These are phyloP conservation scores for Pseudocercospora macadamiae DNA, from an alignment of 2,329 filamentous ascomycete species.

Conservation along the genomic window DNA sequence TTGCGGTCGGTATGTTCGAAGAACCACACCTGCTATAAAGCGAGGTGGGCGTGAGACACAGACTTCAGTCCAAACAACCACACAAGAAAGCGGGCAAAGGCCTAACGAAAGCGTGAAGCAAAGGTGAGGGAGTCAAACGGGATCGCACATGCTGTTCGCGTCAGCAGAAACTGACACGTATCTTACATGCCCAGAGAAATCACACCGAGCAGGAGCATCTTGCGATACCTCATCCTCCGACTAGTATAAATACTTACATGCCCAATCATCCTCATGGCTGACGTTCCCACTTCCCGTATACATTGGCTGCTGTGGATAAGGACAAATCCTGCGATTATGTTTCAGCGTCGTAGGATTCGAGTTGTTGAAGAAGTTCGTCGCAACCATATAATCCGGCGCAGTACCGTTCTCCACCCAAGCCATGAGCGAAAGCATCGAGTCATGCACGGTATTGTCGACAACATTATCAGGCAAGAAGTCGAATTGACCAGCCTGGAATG, in stretches of 20 bases:
- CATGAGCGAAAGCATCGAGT: neutral
- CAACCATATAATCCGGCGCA: neutral
- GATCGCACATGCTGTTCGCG: too few species aligned
- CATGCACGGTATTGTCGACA: neutral
- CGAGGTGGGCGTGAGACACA: too few species aligned
- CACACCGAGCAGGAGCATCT: too few species aligned
- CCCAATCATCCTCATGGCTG: neutral
- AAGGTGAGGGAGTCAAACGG: too few species aligned
- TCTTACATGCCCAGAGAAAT: too few species aligned
- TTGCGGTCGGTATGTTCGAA: too few species aligned
- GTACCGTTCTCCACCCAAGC: neutral
- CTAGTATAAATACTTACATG: neutral
- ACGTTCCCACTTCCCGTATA: neutral
- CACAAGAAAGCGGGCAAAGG: too few species aligned
- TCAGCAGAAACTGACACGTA: too few species aligned
- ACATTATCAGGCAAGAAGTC: neutral
- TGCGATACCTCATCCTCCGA: neutral
- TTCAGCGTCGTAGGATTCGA: neutral
- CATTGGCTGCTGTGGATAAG: neutral
- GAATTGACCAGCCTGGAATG: neutral
- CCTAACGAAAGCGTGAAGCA: too few species aligned
- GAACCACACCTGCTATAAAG: too few species aligned
- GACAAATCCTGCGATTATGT: neutral
- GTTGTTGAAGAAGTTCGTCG: slow-evolving; percentile 1
- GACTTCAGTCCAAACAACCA: too few species aligned